Percentiles rank a stretch among this genome's conserved stretches.
Evolutionary conservation across 495 filamentous ascomycete genomes (phyloP).

Genomic region (Rhypophila decipiens): DNA sequence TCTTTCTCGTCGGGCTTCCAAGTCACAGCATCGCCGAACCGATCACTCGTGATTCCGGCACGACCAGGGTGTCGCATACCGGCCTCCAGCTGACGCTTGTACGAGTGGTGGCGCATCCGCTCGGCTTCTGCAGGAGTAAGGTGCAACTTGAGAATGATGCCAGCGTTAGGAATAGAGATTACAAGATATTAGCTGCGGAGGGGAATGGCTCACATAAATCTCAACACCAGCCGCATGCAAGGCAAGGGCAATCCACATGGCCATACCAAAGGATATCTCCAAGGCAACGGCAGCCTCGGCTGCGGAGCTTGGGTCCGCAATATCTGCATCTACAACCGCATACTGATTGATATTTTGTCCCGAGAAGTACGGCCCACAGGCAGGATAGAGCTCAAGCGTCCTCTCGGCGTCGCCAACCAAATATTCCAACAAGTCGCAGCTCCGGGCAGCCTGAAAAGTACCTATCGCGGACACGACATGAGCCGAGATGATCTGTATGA

Average conservation of each 20-base stretch:
- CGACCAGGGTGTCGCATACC: slow-evolving; percentile 43
- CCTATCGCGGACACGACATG: slow-evolving; percentile 17
- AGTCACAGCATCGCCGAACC: slow-evolving; percentile 30
- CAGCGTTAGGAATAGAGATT: background rate
- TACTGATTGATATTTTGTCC: slow-evolving; percentile 11
- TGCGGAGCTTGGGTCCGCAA: slow-evolving; percentile 4
- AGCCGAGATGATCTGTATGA: slow-evolving; percentile 33
- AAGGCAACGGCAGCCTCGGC: slow-evolving; percentile 28
- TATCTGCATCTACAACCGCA: slow-evolving; percentile 23
- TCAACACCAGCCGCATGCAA: slow-evolving; percentile 47
- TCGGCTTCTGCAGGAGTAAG: slow-evolving; percentile 45
- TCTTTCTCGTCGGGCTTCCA: background rate
- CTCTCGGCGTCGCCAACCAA: slow-evolving; percentile 8
- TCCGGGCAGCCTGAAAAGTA: slow-evolving; percentile 29
- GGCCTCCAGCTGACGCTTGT: slow-evolving; percentile 44
- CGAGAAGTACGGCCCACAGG: slow-evolving; percentile 24
- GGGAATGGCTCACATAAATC: slow-evolving; percentile 37
- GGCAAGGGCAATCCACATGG: slow-evolving; percentile 38
- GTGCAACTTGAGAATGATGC: slow-evolving; percentile 22
- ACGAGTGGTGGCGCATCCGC: slow-evolving; percentile 41
- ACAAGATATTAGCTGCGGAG: slow-evolving; percentile 14
- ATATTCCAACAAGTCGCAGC: slow-evolving; percentile 35
- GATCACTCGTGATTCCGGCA: slow-evolving; percentile 39
- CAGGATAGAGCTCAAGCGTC: slow-evolving; percentile 28
- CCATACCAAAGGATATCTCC: slow-evolving; percentile 35